These are phyloP conservation scores for Infundibulicybe gibba DNA, from an alignment of 768 basidiomycete genomes.

Conservation along the genomic window DNA sequence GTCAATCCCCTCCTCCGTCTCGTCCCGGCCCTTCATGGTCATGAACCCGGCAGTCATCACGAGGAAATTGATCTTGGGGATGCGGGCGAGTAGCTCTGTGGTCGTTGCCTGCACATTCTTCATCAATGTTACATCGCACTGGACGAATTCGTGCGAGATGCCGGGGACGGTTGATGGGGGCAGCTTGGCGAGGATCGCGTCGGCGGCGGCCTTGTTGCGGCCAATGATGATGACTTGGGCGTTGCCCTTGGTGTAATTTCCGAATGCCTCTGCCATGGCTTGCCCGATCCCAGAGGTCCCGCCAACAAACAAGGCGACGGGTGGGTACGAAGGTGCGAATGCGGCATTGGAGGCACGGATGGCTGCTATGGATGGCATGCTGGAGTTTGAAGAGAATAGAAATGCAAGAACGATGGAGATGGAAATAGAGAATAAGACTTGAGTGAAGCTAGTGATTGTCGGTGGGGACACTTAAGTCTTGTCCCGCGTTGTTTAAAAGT, in stretches of 20 bases:
- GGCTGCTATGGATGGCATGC: background rate
- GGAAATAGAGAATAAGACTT: background rate
- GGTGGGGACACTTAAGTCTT: no score
- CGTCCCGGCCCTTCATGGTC: conserved; percentile 29
- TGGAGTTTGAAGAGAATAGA: background rate
- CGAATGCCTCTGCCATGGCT: conserved; percentile 40
- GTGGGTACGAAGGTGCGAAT: conserved; percentile 8
- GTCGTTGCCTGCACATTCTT: conserved; percentile 34
- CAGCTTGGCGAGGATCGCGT: conserved; percentile 32
- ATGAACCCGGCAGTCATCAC: conserved; percentile 41
- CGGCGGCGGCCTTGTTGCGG: conserved; percentile 43
- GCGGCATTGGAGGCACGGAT: conserved; percentile 5
- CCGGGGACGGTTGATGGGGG: conserved; percentile 23
- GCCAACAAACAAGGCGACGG: conserved; percentile 34
- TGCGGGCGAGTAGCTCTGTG: conserved; percentile 23
- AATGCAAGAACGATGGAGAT: background rate
- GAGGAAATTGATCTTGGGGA: conserved; percentile 49
- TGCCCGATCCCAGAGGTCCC: conserved; percentile 42
- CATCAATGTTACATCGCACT: conserved; percentile 43
- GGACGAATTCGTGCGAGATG: conserved; percentile 36
- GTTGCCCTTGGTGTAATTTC: conserved; percentile 36
- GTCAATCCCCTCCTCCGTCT: conserved; percentile 30
- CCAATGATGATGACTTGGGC: conserved; percentile 47
- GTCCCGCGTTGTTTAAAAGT: no score
- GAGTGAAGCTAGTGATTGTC: no score